These are phyloP conservation scores for Suhomyces yuchorum DNA, from an alignment of 1,139 yeast species.

Conservation along the genomic window DNA sequence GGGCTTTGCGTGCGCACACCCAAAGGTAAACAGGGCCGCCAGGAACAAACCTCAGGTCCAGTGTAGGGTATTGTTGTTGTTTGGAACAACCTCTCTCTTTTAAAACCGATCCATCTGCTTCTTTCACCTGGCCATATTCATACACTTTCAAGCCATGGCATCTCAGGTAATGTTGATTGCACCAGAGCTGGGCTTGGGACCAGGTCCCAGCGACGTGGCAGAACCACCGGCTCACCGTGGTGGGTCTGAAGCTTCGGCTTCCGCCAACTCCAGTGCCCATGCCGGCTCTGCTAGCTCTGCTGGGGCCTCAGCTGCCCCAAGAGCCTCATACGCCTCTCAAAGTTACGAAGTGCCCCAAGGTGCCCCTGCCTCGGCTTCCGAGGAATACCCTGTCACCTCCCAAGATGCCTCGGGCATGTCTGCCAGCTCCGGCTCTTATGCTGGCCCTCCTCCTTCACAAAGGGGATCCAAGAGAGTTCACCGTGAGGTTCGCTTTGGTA, in stretches of 20 bases:
- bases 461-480: slow-evolving; percentile 34
- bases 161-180: slow-evolving; percentile 17
- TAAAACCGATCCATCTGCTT: slow-evolving; percentile 10
- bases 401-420: background rate
- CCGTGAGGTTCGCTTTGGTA: slow-evolving; percentile 75
- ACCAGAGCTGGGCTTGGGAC: slow-evolving; percentile 10
- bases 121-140: slow-evolving; percentile 6
- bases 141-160: slow-evolving; percentile 14
- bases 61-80: slow-evolving; percentile 13
- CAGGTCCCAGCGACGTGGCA: background rate
- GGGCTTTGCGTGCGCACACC: slow-evolving; percentile 10
- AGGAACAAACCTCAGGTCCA: slow-evolving; percentile 10
- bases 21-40: slow-evolving; percentile 16
- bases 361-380: slow-evolving; percentile 4
- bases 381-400: background rate
- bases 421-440: background rate
- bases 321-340: slow-evolving; percentile 5
- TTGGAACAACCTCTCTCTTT: slow-evolving; percentile 7
- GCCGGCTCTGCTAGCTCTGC: background rate
- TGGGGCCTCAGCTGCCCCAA: background rate
- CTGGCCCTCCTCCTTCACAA: slow-evolving; percentile 6
- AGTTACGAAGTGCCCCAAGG: slow-evolving; percentile 1
- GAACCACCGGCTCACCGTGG: background rate
- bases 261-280: background rate
- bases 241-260: background rate